phyloP scores from a whole-genome alignment of 257 asterid species.

The Penstemon eatonii region DNA sequence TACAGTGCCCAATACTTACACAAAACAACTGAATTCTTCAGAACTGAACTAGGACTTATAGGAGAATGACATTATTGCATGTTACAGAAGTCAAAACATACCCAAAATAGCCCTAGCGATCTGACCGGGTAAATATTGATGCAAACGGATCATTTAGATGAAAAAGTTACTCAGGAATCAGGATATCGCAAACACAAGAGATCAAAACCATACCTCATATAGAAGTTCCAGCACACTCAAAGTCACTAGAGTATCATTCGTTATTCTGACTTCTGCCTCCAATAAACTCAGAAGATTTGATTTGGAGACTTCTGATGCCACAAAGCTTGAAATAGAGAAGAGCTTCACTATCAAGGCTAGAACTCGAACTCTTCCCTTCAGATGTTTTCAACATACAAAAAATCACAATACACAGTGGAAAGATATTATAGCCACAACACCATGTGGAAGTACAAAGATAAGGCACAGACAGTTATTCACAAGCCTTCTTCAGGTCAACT shows the following conservation, averaged over 20 bases:
- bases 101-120: slow-evolving; percentile 16
- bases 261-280: slow-evolving; percentile 70
- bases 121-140: slow-evolving; percentile 17
- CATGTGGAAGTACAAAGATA: slow-evolving; percentile 10
- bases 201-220: slow-evolving; percentile 62
- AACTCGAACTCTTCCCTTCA: slow-evolving; percentile 85
- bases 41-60: background rate
- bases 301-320: slow-evolving; percentile 66
- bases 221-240: slow-evolving; percentile 86
- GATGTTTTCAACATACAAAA: slow-evolving; percentile 24
- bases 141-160: slow-evolving; percentile 7
- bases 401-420: slow-evolving; percentile 10
- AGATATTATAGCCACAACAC: slow-evolving; percentile 18
- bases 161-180: slow-evolving; percentile 1
- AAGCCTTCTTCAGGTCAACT: slow-evolving; percentile 18
- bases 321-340: slow-evolving; percentile 74
- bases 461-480: slow-evolving; percentile 5
- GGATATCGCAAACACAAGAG: slow-evolving; percentile 22
- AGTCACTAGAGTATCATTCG: slow-evolving; percentile 70
- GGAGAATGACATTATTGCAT: slow-evolving; percentile 9
- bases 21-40: background rate
- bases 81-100: slow-evolving; percentile 9
- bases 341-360: slow-evolving; percentile 90
- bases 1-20: background rate
- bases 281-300: slow-evolving; percentile 73